A percentile compares a stretch with the other conserved stretches of the same genome.
These are phyloP conservation scores for Salix arbutifolia DNA, from an alignment of 345 rosid species.

Conservation along the genomic window DNA sequence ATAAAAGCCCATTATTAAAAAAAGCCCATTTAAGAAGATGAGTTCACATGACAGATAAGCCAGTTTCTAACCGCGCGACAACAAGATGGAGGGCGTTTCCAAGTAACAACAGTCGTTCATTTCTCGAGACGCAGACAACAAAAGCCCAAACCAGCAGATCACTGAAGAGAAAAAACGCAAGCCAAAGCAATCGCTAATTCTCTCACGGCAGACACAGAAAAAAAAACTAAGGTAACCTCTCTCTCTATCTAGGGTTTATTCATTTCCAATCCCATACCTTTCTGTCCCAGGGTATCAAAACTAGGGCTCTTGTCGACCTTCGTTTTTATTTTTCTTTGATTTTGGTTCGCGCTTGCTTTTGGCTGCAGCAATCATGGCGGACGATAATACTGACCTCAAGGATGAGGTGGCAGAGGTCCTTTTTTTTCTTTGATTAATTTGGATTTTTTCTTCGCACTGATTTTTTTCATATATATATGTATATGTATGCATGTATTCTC, in stretches of 20 bases:
- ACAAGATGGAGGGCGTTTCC: no score
- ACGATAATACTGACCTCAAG: conserved; percentile 44
- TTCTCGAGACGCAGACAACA: no score
- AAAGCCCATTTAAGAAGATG: no score
- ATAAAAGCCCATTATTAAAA: no score
- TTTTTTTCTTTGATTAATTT: background rate
- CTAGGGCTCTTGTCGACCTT: background rate
- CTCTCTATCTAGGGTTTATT: background rate
- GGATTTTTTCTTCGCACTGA: background rate
- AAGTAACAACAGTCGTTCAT: no score
- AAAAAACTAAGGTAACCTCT: background rate
- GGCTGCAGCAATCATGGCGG: conserved; percentile 38
- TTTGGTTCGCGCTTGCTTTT: background rate
- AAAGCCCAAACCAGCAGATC: no score
- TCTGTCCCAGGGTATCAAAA: background rate
- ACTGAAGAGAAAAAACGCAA: background rate
- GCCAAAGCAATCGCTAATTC: background rate
- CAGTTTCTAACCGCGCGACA: no score
- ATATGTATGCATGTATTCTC: no score
- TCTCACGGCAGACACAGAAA: background rate
- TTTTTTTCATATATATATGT: background rate
- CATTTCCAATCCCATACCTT: background rate
- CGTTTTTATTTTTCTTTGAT: background rate
- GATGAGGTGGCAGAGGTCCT: conserved; percentile 57
- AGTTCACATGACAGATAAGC: no score